Percentiles rank a stretch among this genome's conserved stretches.
phyloP scores from a whole-genome alignment of 2,329 filamentous ascomycete species.

The Xylariomycetidae sp. region DNA sequence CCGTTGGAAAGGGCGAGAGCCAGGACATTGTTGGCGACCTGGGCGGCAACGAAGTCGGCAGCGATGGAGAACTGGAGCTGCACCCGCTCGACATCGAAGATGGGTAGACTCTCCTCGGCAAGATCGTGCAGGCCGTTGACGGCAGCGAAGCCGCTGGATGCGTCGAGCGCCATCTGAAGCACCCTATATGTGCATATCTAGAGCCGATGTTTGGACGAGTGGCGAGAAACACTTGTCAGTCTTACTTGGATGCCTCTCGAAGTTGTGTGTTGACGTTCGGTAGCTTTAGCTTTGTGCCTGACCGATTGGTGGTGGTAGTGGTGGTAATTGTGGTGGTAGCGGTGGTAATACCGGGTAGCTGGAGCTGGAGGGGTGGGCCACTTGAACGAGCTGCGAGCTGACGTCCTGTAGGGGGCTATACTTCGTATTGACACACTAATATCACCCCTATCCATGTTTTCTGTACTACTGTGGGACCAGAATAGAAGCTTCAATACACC shows the following conservation, averaged over 20 bases:
- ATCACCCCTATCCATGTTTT: too few species aligned
- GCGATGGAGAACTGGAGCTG: conserved; percentile 92
- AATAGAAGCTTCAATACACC: too few species aligned
- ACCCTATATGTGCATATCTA: conserved; percentile 20
- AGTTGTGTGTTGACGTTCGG: too few species aligned
- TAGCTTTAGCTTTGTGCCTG: too few species aligned
- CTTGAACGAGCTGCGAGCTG: too few species aligned
- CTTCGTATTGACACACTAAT: too few species aligned
- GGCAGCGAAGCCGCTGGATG: conserved; percentile 68
- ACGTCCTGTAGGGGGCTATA: too few species aligned
- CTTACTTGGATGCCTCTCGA: background rate
- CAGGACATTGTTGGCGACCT: conserved; percentile 96
- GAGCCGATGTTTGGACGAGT: conserved; percentile 7
- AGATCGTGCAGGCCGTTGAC: conserved; percentile 55
- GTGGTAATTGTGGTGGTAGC: too few species aligned
- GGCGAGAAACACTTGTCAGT: conserved; percentile 8
- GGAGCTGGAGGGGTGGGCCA: too few species aligned
- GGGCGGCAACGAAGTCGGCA: conserved; percentile 91
- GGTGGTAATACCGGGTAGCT: too few species aligned
- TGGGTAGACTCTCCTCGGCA: conserved; percentile 64
- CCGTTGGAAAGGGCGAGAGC: conserved; percentile 88
- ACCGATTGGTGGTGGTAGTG: too few species aligned
- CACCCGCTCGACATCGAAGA: conserved; percentile 91
- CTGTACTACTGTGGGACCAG: too few species aligned
- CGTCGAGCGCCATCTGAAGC: conserved; percentile 64